These are phyloP conservation scores for Furcasterigmium furcatum DNA, from an alignment of 2,329 filamentous ascomycete genomes.

Conservation along the genomic window DNA sequence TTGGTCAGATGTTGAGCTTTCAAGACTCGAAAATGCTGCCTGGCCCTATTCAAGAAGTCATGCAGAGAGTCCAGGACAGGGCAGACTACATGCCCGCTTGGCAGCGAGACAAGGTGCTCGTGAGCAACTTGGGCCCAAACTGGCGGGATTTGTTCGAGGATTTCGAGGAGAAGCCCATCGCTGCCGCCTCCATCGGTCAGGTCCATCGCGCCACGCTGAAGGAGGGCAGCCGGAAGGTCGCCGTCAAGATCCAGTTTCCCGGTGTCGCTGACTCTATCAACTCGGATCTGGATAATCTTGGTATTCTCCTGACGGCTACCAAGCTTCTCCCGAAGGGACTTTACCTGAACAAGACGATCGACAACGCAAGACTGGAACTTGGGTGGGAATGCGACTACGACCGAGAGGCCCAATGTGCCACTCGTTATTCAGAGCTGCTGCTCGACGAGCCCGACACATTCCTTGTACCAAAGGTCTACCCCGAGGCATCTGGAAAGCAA, in stretches of 20 bases:
- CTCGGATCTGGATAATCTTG: slow-evolving; percentile 91
- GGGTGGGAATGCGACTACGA: slow-evolving; percentile 97
- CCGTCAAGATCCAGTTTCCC: slow-evolving; percentile 96
- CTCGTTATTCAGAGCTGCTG: slow-evolving; percentile 75
- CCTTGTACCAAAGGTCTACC: slow-evolving; percentile 72
- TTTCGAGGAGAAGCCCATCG: slow-evolving; percentile 90
- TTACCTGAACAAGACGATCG: slow-evolving; percentile 95
- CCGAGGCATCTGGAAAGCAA: slow-evolving; percentile 77
- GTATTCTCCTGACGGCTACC: slow-evolving; percentile 85
- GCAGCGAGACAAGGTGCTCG: slow-evolving; percentile 83
- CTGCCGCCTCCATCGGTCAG: slow-evolving; percentile 94
- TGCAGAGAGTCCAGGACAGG: slow-evolving; percentile 92
- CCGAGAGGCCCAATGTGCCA: slow-evolving; percentile 79
- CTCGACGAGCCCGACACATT: slow-evolving; percentile 72
- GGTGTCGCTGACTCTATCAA: slow-evolving; percentile 95
- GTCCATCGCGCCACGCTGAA: slow-evolving; percentile 84
- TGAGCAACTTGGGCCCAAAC: slow-evolving; percentile 71
- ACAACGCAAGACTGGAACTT: slow-evolving; percentile 86
- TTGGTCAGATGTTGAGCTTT: slow-evolving; percentile 98
- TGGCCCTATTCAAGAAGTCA: slow-evolving; percentile 77
- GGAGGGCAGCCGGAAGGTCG: slow-evolving; percentile 71
- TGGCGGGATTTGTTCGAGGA: slow-evolving; percentile 82
- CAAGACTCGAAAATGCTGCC: slow-evolving; percentile 97
- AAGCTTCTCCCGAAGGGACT: slow-evolving; percentile 86
- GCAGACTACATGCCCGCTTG: slow-evolving; percentile 98